Evolutionary conservation across 169 alveolate genomes (phyloP).

Genomic region (Plasmodium knowlesi): DNA sequence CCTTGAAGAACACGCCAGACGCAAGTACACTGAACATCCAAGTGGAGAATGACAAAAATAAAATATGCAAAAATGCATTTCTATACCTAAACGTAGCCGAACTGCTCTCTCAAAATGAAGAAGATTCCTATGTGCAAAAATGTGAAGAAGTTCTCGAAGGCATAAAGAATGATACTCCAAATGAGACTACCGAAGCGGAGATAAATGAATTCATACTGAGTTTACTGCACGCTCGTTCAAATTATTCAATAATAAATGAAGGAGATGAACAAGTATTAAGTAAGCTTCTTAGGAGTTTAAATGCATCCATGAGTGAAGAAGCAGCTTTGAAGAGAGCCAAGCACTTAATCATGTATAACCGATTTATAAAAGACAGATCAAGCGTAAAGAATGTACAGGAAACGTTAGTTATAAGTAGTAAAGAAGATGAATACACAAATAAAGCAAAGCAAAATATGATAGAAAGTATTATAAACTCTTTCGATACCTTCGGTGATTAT

Average conservation of each 20-base stretch:
- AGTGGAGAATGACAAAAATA: background rate
- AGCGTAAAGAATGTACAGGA: constrained; percentile 5
- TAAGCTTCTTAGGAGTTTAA: background rate
- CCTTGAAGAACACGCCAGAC: background rate
- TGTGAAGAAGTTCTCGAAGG: background rate
- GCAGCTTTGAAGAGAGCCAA: background rate
- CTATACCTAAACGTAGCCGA: background rate
- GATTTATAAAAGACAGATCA: background rate
- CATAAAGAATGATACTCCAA: background rate
- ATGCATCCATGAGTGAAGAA: background rate
- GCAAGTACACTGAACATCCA: background rate
- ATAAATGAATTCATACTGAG: constrained; percentile 22
- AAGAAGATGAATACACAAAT: background rate
- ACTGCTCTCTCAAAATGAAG: background rate
- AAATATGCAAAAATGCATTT: constrained; percentile 1
- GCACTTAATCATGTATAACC: constrained; percentile 5
- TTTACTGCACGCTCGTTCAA: constrained; percentile 13
- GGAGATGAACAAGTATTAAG: background rate
- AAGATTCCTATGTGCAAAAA: background rate
- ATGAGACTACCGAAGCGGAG: background rate
- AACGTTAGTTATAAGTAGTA: constrained; percentile 11
- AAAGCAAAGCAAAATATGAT: background rate
- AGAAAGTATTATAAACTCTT: background rate
- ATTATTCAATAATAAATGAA: background rate
- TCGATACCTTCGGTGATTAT: background rate